Conservation (phyloP, 2,329 filamentous ascomycete species). For the Dactylellina cionopaga region DNA sequence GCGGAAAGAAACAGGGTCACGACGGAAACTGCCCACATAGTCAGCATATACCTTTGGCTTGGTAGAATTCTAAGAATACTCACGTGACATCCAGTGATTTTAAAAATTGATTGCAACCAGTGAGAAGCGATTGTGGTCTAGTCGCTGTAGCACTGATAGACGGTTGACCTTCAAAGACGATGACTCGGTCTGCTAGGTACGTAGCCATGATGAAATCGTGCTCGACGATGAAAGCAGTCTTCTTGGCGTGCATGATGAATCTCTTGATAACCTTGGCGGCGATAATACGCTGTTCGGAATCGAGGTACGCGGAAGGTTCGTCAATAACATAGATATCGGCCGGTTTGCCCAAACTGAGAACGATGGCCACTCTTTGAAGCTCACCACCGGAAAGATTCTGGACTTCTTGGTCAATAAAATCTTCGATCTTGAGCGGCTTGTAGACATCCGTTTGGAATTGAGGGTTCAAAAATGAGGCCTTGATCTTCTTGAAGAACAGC, state of each 20-base stretch:
- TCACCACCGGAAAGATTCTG: constrained; percentile 99
- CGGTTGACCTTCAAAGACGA: constrained; percentile 95
- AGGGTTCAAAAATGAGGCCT: constrained; percentile 91
- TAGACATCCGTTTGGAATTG: constrained; percentile 99
- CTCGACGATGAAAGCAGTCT: constrained; percentile 98
- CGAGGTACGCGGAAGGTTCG: constrained; percentile 95
- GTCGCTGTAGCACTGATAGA: constrained; percentile 89
- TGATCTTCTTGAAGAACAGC: constrained; percentile 99
- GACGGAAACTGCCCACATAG: constrained; percentile 72
- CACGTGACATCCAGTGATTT: constrained; percentile 92
- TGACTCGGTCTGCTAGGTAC: constrained; percentile 88
- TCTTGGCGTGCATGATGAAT: constrained; percentile 99
- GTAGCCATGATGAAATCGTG: constrained; percentile 99
- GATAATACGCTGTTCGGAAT: constrained; percentile 98
- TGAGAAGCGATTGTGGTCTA: constrained; percentile 87
- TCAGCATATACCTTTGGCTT: constrained; percentile 8
- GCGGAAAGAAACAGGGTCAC: constrained; percentile 93
- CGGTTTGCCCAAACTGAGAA: constrained; percentile 91
- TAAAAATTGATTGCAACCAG: constrained; percentile 95
- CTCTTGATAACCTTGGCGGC: constrained; percentile 98
- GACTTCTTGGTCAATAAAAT: constrained; percentile 99
- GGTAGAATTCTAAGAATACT: neutral
- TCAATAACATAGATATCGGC: constrained; percentile 99
- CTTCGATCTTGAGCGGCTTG: constrained; percentile 98
- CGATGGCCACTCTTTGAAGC: constrained; percentile 98